Evolutionary conservation across 2,329 filamentous ascomycete genomes (phyloP).

Genomic region (Aspergillus floridensis): DNA sequence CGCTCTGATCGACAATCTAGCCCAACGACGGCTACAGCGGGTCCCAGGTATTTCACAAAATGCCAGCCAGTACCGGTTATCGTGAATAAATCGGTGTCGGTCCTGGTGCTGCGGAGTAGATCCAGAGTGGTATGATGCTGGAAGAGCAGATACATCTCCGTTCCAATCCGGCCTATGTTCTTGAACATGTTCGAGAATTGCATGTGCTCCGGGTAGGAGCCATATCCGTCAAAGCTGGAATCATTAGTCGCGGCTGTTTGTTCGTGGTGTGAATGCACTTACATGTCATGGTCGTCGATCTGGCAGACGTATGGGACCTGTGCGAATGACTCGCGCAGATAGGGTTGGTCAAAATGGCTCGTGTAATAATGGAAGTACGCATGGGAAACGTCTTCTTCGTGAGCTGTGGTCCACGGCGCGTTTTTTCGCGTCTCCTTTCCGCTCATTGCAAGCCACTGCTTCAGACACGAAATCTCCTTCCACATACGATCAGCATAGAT

Average conservation of each 20-base stretch:
- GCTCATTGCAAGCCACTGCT: conserved; percentile 91
- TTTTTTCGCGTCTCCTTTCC: conserved; percentile 92
- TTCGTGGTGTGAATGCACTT: conserved; percentile 46
- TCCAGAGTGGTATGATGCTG: conserved; percentile 97
- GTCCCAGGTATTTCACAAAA: conserved; percentile 94
- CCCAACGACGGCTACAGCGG: conserved; percentile 83
- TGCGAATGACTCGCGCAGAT: conserved; percentile 89
- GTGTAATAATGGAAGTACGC: conserved; percentile 99
- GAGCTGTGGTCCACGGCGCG: conserved; percentile 84
- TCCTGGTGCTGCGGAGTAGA: conserved; percentile 82
- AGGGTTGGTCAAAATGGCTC: conserved; percentile 95
- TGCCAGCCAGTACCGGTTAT: conserved; percentile 98
- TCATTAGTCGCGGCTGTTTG: conserved; percentile 14
- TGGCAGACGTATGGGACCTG: conserved; percentile 94
- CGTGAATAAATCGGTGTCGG: conserved; percentile 90
- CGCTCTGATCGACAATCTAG: conserved; percentile 90
- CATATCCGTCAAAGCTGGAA: conserved; percentile 87
- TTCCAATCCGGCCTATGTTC: conserved; percentile 91
- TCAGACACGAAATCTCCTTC: conserved; percentile 90
- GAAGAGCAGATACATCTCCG: conserved; percentile 97
- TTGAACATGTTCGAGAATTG: conserved; percentile 97
- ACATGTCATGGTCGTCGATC: conserved; percentile 98
- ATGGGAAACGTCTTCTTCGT: conserved; percentile 92
- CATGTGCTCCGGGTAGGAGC: conserved; percentile 97
- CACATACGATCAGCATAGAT: conserved; percentile 94